Base-by-base conservation (phyloP, 2,329 filamentous ascomycete species). In the Ophidiomyces ophidiicola region DNA sequence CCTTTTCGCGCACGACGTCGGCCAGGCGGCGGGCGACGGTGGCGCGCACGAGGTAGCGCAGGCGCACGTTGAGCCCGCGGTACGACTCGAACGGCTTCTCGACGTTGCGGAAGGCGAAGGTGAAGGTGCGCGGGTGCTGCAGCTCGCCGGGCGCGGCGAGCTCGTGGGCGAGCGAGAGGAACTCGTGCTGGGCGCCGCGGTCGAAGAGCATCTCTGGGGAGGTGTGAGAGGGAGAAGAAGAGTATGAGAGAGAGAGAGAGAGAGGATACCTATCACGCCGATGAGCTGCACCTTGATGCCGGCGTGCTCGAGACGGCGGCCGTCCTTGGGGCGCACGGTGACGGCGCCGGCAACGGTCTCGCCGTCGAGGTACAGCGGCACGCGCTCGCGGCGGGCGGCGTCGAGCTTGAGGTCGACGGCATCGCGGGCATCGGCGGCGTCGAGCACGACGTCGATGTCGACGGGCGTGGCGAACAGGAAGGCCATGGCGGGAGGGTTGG, bases 11-110 rank as follows among this genome's bases (percentile, higher is more conserved):
- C 54, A 96, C 85, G 42, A 98, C 88, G 58, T 98, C 90, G 53
- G 86, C 85, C 86, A 98, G 96, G 59, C 90, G 78, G 55, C 90
- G 78, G 36, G 86, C 93, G 33, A 98, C 90, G 24, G 90, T 98
- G 51, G 96, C 90, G 52, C 87, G 82, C 42, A 96, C 80, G 65
- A 96, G 96, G 74, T 98, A 98, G 52, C 90, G 86, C 59, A 98
- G 75, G 70, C 94, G 93, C 55, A 98, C 90, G 59, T 98, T 98
- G 76, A 98, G 98, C 57, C 90, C 90, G 60, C 94, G 93, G 72
- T 98, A 98, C 49, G 87, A 94, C 67, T 98, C 92, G 72, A 98
- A 98, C 63, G 93, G 87, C 71, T 98, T 98, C 74, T 98, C 90
- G 54, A 98, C 86, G 63, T 96, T 98, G 65, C 96, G 96, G 76